Evolutionary conservation across 345 rosid genomes (phyloP).

Genomic region (Nephelium lappaceum): DNA sequence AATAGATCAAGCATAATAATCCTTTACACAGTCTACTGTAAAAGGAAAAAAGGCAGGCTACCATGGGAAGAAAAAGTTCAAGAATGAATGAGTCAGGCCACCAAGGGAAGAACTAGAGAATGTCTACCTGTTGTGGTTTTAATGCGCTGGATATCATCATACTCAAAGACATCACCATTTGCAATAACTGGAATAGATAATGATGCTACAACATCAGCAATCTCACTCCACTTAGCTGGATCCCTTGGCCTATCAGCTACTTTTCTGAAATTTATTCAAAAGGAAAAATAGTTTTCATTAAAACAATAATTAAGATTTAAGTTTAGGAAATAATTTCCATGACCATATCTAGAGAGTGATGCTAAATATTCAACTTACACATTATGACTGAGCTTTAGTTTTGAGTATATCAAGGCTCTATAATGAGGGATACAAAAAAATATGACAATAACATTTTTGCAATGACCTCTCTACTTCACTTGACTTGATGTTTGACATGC

Average conservation of each 20-base stretch:
- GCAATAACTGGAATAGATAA: constrained; percentile 93
- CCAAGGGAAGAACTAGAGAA: neutral
- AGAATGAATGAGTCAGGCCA: neutral
- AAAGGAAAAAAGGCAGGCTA: neutral
- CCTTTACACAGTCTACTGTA: neutral
- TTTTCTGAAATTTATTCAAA: constrained; percentile 55
- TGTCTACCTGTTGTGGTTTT: constrained; percentile 71
- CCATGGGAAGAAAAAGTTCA: neutral
- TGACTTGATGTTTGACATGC: neutral
- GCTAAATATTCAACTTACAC: neutral
- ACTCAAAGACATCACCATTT: constrained; percentile 90
- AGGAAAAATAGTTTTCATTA: constrained; percentile 13
- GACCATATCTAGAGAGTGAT: neutral
- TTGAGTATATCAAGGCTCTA: neutral
- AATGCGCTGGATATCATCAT: constrained; percentile 67
- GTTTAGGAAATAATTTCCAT: constrained; percentile 4
- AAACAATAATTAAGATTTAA: constrained; percentile 13
- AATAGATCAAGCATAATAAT: neutral
- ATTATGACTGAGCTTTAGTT: neutral
- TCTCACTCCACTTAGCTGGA: constrained; percentile 94
- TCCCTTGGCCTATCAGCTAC: constrained; percentile 88
- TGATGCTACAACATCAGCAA: constrained; percentile 78
- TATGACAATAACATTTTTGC: neutral
- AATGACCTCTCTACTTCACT: neutral
- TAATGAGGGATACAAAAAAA: neutral